phyloP scores from a whole-genome alignment of 2,329 filamentous ascomycete species.

The Mycosphaerella sp. region DNA sequence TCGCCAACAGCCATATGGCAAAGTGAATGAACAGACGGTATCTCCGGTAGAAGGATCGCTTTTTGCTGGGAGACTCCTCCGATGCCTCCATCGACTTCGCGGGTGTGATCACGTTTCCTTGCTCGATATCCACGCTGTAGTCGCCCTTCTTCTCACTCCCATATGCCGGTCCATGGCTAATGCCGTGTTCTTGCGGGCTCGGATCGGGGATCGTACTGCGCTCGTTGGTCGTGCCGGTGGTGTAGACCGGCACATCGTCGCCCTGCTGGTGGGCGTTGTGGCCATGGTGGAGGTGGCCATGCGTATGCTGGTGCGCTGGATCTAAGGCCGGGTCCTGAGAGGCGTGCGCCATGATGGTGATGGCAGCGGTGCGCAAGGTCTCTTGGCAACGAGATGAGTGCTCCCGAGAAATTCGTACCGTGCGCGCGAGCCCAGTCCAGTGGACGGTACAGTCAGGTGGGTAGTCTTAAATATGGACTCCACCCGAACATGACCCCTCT shows the following conservation, averaged over 20 bases:
- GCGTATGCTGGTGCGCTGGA: slow-evolving; percentile 36
- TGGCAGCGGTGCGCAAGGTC: not conserved
- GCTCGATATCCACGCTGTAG: slow-evolving; percentile 21
- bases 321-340: slow-evolving; percentile 35
- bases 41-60: slow-evolving; percentile 40
- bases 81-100: slow-evolving; percentile 13
- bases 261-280: slow-evolving; percentile 15
- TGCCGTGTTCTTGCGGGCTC: slow-evolving; percentile 17
- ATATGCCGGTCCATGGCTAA: slow-evolving; percentile 15
- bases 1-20: slow-evolving; percentile 23
- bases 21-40: slow-evolving; percentile 41
- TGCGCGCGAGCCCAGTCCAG: slow-evolving; percentile 2
- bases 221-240: slow-evolving; percentile 19
- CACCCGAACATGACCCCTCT: slow-evolving; percentile 1
- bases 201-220: slow-evolving; percentile 18
- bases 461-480: slow-evolving; percentile 5
- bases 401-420: not conserved
- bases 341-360: slow-evolving; percentile 5
- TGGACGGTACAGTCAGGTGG: not conserved
- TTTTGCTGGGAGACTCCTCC: slow-evolving; percentile 13
- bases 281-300: slow-evolving; percentile 37
- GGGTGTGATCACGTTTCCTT: slow-evolving; percentile 19
- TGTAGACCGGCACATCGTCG: slow-evolving; percentile 19
- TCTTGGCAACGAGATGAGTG: not conserved
- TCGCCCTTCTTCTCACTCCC: slow-evolving; percentile 18